phyloP scores from a whole-genome alignment of 75 land plant genomes.

The Pinus taeda region DNA sequence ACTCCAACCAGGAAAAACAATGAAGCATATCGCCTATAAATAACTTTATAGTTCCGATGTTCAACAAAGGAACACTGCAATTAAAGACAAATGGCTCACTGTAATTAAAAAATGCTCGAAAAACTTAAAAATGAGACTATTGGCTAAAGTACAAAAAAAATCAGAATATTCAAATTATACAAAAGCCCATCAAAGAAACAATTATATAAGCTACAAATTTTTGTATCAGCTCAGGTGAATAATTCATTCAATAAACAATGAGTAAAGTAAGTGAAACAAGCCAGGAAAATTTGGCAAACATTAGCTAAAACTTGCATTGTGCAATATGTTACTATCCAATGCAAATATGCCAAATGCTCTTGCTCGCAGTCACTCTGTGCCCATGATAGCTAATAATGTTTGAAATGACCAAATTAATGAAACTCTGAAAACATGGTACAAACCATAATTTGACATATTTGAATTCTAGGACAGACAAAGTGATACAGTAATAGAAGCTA shows the following conservation, averaged over 20 bases:
- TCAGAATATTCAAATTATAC: neutral
- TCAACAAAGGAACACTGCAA: conserved; percentile 97
- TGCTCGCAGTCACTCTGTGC: neutral
- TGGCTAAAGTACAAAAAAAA: neutral
- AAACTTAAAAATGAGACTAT: neutral
- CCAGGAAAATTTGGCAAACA: neutral
- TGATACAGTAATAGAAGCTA: neutral
- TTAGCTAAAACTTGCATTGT: neutral
- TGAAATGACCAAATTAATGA: neutral
- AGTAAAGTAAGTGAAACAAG: neutral
- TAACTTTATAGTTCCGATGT: conserved; percentile 95
- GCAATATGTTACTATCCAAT: neutral
- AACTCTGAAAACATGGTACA: neutral
- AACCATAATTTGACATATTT: neutral
- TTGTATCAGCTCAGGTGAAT: neutral
- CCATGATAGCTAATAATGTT: neutral
- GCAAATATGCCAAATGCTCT: conserved; percentile 1
- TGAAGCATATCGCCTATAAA: conserved; percentile 96
- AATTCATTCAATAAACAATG: neutral
- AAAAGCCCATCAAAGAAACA: neutral
- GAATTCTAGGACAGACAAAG: neutral
- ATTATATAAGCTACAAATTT: neutral
- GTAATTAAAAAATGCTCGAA: neutral
- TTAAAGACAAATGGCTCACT: neutral
- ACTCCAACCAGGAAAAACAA: conserved; percentile 98